Percentiles rank a stretch among this genome's conserved stretches.
These are phyloP conservation scores for Prinsepia uniflora DNA, from an alignment of 306 rosid species.

Conservation along the genomic window DNA sequence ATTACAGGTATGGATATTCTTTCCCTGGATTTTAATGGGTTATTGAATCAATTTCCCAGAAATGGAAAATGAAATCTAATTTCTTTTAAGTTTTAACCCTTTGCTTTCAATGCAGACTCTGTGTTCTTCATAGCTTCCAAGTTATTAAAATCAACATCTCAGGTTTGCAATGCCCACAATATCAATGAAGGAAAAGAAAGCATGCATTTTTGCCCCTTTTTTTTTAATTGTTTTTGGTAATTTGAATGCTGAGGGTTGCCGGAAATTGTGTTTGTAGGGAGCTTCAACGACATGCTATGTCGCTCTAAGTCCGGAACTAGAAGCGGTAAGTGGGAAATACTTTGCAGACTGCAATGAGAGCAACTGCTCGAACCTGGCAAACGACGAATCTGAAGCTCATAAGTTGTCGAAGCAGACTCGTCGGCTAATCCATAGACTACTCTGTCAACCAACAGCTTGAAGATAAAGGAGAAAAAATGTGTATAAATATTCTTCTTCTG, in stretches of 20 bases:
- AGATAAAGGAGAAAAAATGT: conserved; percentile 7
- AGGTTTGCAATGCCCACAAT: conserved; percentile 39
- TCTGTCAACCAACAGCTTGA: conserved; percentile 39
- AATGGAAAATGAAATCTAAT: conserved; percentile 7
- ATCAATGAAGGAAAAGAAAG: not conserved
- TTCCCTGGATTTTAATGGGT: not conserved
- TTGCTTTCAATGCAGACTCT: conserved; percentile 57
- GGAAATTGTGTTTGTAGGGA: conserved; percentile 38
- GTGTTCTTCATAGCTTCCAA: conserved; percentile 82
- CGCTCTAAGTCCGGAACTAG: conserved; percentile 66
- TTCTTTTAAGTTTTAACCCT: not conserved
- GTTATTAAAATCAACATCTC: conserved; percentile 66
- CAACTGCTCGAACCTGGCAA: conserved; percentile 67
- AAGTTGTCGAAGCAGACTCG: conserved; percentile 71
- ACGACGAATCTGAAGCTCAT: conserved; percentile 64
- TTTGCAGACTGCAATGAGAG: conserved; percentile 83
- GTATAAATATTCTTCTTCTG: conserved; percentile 13
- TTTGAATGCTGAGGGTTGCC: not conserved
- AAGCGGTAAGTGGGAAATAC: conserved; percentile 72
- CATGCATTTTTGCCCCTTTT: not conserved
- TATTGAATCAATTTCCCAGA: not conserved
- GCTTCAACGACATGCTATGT: conserved; percentile 90
- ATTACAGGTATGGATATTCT: conserved; percentile 45
- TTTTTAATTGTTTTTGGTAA: too few species aligned
- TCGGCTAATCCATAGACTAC: conserved; percentile 49